A percentile compares a stretch with the other conserved stretches of the same genome.
These are phyloP conservation scores for Biscogniauxia marginata DNA, from an alignment of 2,329 filamentous ascomycete genomes.

Conservation along the genomic window DNA sequence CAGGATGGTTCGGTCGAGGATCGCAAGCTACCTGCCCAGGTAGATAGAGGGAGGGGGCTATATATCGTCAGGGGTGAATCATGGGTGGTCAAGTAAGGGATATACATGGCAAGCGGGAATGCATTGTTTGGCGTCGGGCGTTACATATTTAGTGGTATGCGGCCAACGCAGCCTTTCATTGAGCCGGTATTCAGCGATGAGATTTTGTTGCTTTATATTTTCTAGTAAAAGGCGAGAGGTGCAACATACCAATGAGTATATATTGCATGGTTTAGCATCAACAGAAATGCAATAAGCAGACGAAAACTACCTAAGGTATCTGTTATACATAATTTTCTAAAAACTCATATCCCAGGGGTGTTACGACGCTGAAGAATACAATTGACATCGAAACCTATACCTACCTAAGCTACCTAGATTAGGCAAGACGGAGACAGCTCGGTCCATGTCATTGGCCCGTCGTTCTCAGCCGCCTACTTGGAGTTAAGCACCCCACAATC, in stretches of 20 bases:
- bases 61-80: not conserved
- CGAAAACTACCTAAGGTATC: not conserved
- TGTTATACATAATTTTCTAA: no score
- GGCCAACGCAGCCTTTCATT: not conserved
- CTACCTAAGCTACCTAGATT: no score
- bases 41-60: not conserved
- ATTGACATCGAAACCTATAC: no score
- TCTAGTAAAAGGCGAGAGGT: not conserved
- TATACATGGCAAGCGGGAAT: not conserved
- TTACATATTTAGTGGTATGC: slow-evolving; percentile 3
- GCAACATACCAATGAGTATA: not conserved
- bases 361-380: no score
- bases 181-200: not conserved
- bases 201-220: not conserved
- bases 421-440: no score
- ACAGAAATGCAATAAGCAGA: not conserved
- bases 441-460: no score
- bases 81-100: not conserved
- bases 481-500: no score
- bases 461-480: no score
- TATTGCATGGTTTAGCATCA: not conserved
- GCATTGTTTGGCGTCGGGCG: slow-evolving; percentile 17
- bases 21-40: not conserved
- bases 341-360: no score
- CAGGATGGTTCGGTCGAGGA: not conserved